phyloP scores from a whole-genome alignment of 352 stramenopile genomes.

The Phytophthora megakarya region DNA sequence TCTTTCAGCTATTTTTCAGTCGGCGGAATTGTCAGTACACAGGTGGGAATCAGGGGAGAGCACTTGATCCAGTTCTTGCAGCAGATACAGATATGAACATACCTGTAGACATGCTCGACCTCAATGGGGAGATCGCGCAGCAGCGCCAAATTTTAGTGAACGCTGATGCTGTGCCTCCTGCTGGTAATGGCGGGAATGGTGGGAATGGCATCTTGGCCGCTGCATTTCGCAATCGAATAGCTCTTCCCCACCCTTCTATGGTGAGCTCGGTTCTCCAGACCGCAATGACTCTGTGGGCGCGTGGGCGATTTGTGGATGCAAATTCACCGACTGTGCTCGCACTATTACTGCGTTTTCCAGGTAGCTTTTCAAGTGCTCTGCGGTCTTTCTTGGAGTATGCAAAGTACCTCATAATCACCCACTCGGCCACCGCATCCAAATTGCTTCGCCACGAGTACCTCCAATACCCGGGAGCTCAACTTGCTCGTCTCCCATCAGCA shows the following conservation, averaged over 20 bases:
- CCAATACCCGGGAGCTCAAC: slow-evolving; percentile 17
- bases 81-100: slow-evolving; percentile 22
- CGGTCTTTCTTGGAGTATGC: slow-evolving; percentile 72
- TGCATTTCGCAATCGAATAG: slow-evolving; percentile 28
- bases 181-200: slow-evolving; percentile 4
- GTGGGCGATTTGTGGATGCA: slow-evolving; percentile 46
- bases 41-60: slow-evolving; percentile 9
- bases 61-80: slow-evolving; percentile 18
- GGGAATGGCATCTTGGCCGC: slow-evolving; percentile 9
- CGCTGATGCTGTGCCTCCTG: slow-evolving; percentile 9
- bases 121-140: slow-evolving; percentile 23
- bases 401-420: slow-evolving; percentile 54
- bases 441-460: slow-evolving; percentile 68
- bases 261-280: slow-evolving; percentile 50
- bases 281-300: slow-evolving; percentile 44
- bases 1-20: slow-evolving; percentile 50
- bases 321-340: slow-evolving; percentile 36
- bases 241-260: slow-evolving; percentile 27
- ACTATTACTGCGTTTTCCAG: slow-evolving; percentile 41
- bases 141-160: slow-evolving; percentile 22
- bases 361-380: slow-evolving; percentile 44
- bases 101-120: slow-evolving; percentile 17
- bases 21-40: slow-evolving; percentile 31
- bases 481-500: slow-evolving; percentile 7
- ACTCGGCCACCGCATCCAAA: slow-evolving; percentile 39